phyloP scores from a whole-genome alignment of 345 rosid species.

The Microthlaspi erraticum region DNA sequence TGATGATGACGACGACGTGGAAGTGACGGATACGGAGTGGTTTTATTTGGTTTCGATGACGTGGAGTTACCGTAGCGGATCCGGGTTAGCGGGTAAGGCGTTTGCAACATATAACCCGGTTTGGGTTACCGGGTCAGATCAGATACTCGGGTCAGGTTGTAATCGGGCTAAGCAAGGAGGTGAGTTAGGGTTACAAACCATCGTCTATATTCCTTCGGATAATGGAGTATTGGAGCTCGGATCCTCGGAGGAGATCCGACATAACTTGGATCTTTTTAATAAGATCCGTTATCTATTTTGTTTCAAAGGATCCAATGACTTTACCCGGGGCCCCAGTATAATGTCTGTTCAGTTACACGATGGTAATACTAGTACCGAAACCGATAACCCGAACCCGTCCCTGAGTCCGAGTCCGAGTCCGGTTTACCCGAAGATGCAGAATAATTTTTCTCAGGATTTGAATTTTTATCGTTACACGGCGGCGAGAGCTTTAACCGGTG shows the following conservation, averaged over 20 bases:
- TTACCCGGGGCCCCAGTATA: constrained; percentile 40
- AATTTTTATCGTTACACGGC: constrained; percentile 51
- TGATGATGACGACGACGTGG: constrained; percentile 53
- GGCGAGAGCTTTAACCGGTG: constrained; percentile 51
- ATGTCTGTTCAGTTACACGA: constrained; percentile 32
- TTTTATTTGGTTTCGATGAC: constrained; percentile 89
- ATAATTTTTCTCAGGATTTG: not conserved
- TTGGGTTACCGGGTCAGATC: constrained; percentile 74
- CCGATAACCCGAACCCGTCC: constrained; percentile 2
- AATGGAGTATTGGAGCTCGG: constrained; percentile 93
- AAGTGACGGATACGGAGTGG: constrained; percentile 93
- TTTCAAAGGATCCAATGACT: constrained; percentile 49
- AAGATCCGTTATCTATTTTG: constrained; percentile 66
- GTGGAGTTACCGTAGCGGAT: constrained; percentile 63
- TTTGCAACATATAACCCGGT: constrained; percentile 55
- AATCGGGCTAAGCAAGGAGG: constrained; percentile 74
- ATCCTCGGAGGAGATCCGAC: constrained; percentile 67
- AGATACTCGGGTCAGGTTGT: constrained; percentile 58
- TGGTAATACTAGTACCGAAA: constrained; percentile 28
- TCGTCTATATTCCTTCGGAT: constrained; percentile 73
- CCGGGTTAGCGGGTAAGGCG: constrained; percentile 78
- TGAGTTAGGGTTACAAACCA: constrained; percentile 69
- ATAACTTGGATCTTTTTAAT: constrained; percentile 69
- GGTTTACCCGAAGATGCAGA: not conserved
- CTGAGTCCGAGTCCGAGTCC: constrained; percentile 6